Conservation (phyloP, 495 filamentous ascomycete genomes). For the Opeltia flavorubescens region DNA sequence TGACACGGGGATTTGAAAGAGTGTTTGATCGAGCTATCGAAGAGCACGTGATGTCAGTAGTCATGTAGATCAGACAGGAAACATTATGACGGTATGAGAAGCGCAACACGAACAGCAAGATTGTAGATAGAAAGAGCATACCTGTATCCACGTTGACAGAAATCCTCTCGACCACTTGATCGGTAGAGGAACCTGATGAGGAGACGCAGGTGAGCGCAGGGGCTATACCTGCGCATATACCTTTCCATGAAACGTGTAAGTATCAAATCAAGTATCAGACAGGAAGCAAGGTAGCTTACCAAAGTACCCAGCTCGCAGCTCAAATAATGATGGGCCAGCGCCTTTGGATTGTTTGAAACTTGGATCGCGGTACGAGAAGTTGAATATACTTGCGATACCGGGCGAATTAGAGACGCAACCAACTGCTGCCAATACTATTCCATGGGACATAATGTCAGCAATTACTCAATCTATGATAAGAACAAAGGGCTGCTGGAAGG, state of each 20-base stretch:
- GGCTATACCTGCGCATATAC: not conserved
- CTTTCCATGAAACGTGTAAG: not conserved
- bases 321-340: not conserved
- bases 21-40: not conserved
- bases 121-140: not conserved
- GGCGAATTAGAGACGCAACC: constrained; percentile 3
- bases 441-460: not conserved
- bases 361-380: not conserved
- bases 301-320: constrained; percentile 1
- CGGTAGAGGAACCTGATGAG: not conserved
- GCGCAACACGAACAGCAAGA: not conserved
- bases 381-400: constrained; percentile 3
- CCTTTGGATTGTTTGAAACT: not conserved
- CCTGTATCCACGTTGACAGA: not conserved
- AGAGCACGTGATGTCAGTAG: not conserved
- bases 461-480: no score
- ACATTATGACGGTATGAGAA: no score
- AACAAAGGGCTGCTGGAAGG: no score
- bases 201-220: not conserved
- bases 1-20: not conserved
- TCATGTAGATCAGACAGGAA: no score
- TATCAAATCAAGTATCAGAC: not conserved
- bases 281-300: not conserved
- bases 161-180: not conserved
- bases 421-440: constrained; percentile 3